Base-by-base conservation (phyloP, 352 stramenopile genomes). In the Globisporangium paroecandrum region DNA sequence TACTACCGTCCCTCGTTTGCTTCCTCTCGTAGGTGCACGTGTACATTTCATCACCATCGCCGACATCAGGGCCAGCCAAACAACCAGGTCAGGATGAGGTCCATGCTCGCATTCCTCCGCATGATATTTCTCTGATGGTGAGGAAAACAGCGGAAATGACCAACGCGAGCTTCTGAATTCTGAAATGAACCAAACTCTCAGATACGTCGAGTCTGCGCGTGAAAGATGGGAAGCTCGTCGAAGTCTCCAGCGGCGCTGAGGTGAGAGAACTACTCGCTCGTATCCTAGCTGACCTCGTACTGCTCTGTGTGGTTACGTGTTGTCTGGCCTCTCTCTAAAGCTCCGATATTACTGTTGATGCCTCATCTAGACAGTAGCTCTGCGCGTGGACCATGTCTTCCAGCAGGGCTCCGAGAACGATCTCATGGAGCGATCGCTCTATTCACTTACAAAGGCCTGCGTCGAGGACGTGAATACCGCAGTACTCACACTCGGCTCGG, bases 391-490 rank as follows among this genome's bases (percentile, higher is more conserved):
- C 47, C 72, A 83, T 43, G 71, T 81, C 6, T 86, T 82, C 46
- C 72, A 89, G 27, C 64, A 81, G 13, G 66, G 67, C 5, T 75
- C 68, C 0, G 81, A 81, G 66, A 46, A 36, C 27, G 80, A 86
- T 6, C 54, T 91, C 8, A 67, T 85, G 29, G 81, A 89, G 38
- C 71, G 79, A 20, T 78, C 81, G 3, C 46, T 91, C 8, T 61
- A 70, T 4, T 62, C 79, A 15, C 66, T 91, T 5, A 56, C 79
- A 4, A 74, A 75, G 8, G 77, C 81, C 0, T 82, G 70, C 12
- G 73, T 76, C 2, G 79, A 91, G 69, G 83, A 81, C 22, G 77
- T 91, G 34, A 85, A 89, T 62, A 75, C 74, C 7, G 70, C 74
- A 5, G 58, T 83, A 18, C 71, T 91, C 0, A 73, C 70, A 2